Conservation (phyloP, 148 eudicot genomes). For the Oxyria digyna region DNA sequence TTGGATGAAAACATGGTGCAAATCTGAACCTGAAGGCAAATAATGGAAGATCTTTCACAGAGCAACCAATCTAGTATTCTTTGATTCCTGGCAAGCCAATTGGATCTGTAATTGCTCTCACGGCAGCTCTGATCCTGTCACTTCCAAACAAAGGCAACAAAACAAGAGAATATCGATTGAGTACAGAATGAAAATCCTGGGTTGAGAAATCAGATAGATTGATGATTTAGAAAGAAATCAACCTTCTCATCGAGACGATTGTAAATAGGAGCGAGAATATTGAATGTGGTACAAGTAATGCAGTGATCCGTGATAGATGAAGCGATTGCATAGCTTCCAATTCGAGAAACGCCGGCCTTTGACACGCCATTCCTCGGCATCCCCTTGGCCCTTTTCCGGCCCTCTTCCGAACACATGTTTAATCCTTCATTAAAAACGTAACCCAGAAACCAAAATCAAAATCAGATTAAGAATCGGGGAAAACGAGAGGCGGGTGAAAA, state of each 20-base stretch:
- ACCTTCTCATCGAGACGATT: constrained; percentile 70
- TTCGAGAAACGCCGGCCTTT: constrained; percentile 12
- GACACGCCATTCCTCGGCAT: constrained; percentile 10
- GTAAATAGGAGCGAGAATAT: constrained; percentile 95
- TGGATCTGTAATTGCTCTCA: constrained; percentile 62
- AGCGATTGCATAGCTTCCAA: constrained; percentile 17
- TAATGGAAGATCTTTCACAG: constrained; percentile 80
- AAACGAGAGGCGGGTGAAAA: neutral
- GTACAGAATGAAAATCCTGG: neutral
- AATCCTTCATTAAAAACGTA: neutral
- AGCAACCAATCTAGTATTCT: constrained; percentile 90
- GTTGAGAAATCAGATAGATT: neutral
- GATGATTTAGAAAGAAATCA: neutral
- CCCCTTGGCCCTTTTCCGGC: constrained; percentile 7
- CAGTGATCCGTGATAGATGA: constrained; percentile 17
- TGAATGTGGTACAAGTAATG: constrained; percentile 89
- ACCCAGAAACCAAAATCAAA: neutral
- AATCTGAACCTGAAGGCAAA: constrained; percentile 75
- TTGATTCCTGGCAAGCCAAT: constrained; percentile 77
- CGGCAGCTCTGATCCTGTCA: constrained; percentile 64
- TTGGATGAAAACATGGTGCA: neutral
- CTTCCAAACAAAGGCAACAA: constrained; percentile 14
- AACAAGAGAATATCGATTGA: neutral
- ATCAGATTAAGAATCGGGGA: neutral
- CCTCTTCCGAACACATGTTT: constrained; percentile 15